Percentiles rank a stretch among this genome's conserved stretches.
Evolutionary conservation across 179 eudicot species (phyloP).

Genomic region (Vitellaria paradoxa): DNA sequence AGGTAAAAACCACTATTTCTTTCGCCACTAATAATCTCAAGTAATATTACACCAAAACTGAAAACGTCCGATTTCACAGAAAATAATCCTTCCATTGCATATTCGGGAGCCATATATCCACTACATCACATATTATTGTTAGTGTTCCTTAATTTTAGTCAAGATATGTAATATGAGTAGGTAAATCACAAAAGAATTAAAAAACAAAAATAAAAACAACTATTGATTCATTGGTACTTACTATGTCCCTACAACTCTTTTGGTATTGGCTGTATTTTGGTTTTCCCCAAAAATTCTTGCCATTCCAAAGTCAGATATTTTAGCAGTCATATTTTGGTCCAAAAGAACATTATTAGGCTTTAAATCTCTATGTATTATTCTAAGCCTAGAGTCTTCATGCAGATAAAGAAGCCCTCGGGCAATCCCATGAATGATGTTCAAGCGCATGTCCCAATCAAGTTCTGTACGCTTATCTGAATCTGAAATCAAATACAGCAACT

Average conservation of each 20-base stretch:
- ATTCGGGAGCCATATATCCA: conserved; percentile 40
- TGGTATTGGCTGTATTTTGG: conserved; percentile 35
- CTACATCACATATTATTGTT: conserved; percentile 16
- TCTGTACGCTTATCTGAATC: conserved; percentile 22
- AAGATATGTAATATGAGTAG: too few species aligned
- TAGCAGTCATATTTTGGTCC: conserved; percentile 32
- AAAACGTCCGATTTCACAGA: conserved; percentile 28
- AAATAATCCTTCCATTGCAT: conserved; percentile 22
- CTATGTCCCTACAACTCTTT: conserved; percentile 42
- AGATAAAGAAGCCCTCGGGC: conserved; percentile 46
- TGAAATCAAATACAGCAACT: neutral
- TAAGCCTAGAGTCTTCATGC: conserved; percentile 36
- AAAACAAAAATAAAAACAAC: too few species aligned
- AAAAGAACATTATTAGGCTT: conserved; percentile 37
- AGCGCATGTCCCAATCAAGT: conserved; percentile 25
- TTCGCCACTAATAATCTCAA: conserved; percentile 26
- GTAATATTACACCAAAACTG: conserved; percentile 23
- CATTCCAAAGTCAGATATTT: conserved; percentile 47
- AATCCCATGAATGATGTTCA: conserved; percentile 35
- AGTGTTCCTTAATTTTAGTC: neutral
- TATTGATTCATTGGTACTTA: conserved; percentile 16
- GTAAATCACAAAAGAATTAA: too few species aligned
- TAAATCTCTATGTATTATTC: conserved; percentile 40
- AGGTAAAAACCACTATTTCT: conserved; percentile 17
- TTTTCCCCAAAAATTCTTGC: conserved; percentile 35